Base-by-base conservation (phyloP, 148 eudicot genomes). In the Dysphania ambrosioides region DNA sequence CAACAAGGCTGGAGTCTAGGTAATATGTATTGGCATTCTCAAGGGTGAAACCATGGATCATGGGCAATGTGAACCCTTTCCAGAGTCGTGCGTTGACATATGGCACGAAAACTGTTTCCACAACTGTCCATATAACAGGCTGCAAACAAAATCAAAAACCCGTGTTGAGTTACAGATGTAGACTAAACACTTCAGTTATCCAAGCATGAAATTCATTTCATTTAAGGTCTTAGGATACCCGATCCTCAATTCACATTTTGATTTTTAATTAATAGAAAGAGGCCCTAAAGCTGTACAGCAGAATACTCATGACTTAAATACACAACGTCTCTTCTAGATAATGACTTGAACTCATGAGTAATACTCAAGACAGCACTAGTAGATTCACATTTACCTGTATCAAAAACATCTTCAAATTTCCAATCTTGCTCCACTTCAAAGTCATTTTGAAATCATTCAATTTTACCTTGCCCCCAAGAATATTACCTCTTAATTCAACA, bases 31-130 rank as follows among this genome's bases (percentile, higher is more conserved):
- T 84, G 35, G 92, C 90, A 56, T 90, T 81, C 74, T 78, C 68
- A 60, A 90, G 90, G 77, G 87, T 87, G 69, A 90, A 87, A 30
- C 96, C 92, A 15, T 60, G 86, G 62, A 88, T 81, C 73, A 88
- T 90, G 65, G 96, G 96, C 80, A 90, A 81, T 12, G 87, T 88
- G 75, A 90, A 87, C 34, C 96, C 96, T 65, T 79, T 82, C 62
- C 82, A 86, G 23, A 90, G 88, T 68, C 85, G 86, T 2, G 83
- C 65, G 67, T 90, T 90, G 30, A 79, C 85, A 58, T 85, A 88
- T 36, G 96, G 96, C 83, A 90, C 70, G 70, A 88, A 79, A 70
- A 84, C 89, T 56, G 92, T 90, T 81, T 90, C 85, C 30, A 90
- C 76, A 51, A 90, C 44, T 1, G 96, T 87, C 90, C 96, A 79